Evolutionary conservation across 345 rosid genomes (phyloP), one percentile per base, ranked within the genome.

Genomic region (Carallia pectinifolia): DNA sequence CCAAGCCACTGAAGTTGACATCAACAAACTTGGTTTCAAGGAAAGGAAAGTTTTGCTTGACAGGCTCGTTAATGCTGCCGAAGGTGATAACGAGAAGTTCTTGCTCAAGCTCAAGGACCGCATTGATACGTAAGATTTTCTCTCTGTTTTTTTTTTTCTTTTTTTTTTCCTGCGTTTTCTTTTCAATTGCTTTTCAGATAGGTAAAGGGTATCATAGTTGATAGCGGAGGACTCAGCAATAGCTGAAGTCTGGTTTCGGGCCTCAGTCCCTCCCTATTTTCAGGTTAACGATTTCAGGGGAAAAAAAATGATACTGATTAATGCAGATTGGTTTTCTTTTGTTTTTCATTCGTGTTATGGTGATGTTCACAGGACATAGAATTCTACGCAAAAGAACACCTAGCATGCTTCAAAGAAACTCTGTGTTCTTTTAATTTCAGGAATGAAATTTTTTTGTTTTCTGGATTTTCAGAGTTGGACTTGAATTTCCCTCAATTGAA

Each of bases 401-500:
- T 23, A 23, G 23, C 23, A 23, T 23, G 23, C 23, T 23, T 23
- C 23, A 23, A 23, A 23, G 23, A 23, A 23, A 23, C 23, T 23
- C 23, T 23, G 23, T 23, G 23, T 23, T 23, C 23, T 23, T 23
- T 65, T 23, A 17, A 65, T 33, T 18, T 52, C 29, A 13, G 31
- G 34, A 18, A 6, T 27, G 29, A 10, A 10, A 10, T 54, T 38
- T 55, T 23, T 15, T 55, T 27, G 15, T 58, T 23, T 62, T 17
- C 10, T 71, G 73, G 27, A 63, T 27, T 39, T 55, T 16, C 81
- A 84, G 90, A 64, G 90, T 87, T 67, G 87, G 90, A 44, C 77
- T 87, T 12, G 69, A 76, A 0, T 30, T 84, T 52, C 87, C 90
- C 9, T 75, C 84, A 0, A 76, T 81, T 27, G 87, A 84, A 78